Conservation (phyloP, 1,139 yeast species). For the Casaregolazyma suthepensis region DNA sequence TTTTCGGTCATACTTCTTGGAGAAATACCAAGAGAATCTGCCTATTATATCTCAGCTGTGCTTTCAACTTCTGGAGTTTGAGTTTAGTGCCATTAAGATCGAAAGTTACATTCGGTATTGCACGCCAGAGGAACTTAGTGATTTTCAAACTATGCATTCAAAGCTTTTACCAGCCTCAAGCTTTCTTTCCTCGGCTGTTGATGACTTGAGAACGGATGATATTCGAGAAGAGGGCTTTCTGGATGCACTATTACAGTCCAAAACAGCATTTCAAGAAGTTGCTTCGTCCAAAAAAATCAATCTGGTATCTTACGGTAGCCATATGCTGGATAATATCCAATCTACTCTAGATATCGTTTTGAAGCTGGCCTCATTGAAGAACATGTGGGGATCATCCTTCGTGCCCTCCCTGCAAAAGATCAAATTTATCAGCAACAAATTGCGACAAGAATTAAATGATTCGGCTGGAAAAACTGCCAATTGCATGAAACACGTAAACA, state of each 20-base stretch:
- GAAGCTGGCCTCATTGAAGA: neutral
- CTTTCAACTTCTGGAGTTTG: conserved; percentile 16
- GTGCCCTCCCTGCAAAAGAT: neutral
- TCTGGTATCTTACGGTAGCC: conserved; percentile 1
- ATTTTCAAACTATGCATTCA: neutral
- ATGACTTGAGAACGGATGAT: conserved; percentile 15
- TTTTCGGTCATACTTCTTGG: conserved; percentile 14
- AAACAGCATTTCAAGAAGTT: neutral
- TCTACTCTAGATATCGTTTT: neutral
- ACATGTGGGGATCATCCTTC: neutral
- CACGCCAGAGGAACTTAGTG: conserved; percentile 16
- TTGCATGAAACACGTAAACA: neutral
- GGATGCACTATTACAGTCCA: conserved; percentile 2
- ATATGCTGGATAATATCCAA: conserved; percentile 1
- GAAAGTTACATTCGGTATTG: conserved; percentile 13
- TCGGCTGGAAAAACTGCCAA: neutral
- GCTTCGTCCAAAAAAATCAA: neutral
- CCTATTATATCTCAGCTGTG: conserved; percentile 15
- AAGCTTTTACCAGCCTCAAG: conserved; percentile 15
- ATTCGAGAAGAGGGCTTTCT: conserved; percentile 15
- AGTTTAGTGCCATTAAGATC: conserved; percentile 13
- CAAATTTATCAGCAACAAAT: neutral
- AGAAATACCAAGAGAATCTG: conserved; percentile 11
- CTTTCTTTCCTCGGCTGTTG: conserved; percentile 14
- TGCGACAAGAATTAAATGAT: neutral